These are phyloP conservation scores for Limonium bicolor DNA, from an alignment of 148 eudicot species.

Conservation along the genomic window DNA sequence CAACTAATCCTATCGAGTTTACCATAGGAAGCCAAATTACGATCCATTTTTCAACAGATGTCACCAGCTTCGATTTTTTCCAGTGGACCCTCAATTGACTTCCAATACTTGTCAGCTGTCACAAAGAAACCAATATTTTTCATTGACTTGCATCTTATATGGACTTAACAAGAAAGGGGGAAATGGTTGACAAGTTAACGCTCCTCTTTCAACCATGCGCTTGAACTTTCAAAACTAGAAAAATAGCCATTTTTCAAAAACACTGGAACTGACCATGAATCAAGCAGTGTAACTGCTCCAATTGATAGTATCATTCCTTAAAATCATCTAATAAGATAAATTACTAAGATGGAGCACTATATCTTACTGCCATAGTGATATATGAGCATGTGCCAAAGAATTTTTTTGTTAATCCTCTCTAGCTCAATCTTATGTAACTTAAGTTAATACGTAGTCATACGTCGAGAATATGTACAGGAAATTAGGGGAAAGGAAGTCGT, in stretches of 20 bases:
- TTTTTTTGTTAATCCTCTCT: neutral
- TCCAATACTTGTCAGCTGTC: constrained; percentile 27
- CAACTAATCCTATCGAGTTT: too few relatives aligned
- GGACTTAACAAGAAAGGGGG: neutral
- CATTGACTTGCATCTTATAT: neutral
- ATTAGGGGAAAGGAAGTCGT: neutral
- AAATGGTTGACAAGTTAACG: neutral
- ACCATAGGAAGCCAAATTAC: too few relatives aligned
- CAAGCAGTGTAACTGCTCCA: too few relatives aligned
- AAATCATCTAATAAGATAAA: too few relatives aligned
- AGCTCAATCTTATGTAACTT: neutral
- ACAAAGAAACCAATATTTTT: neutral
- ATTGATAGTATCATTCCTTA: too few relatives aligned
- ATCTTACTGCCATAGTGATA: neutral
- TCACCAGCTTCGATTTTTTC: constrained; percentile 3
- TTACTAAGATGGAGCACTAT: neutral
- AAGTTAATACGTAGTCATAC: neutral
- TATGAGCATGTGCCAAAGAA: neutral
- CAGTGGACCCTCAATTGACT: constrained; percentile 11
- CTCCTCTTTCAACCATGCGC: neutral
- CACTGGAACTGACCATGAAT: too few relatives aligned
- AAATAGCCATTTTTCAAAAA: neutral
- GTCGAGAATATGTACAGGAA: neutral
- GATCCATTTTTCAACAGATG: too few relatives aligned
- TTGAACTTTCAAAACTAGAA: neutral